Evolutionary conservation across 2,329 filamentous ascomycete species (phyloP).

Genomic region (Xylariaceae sp.): DNA sequence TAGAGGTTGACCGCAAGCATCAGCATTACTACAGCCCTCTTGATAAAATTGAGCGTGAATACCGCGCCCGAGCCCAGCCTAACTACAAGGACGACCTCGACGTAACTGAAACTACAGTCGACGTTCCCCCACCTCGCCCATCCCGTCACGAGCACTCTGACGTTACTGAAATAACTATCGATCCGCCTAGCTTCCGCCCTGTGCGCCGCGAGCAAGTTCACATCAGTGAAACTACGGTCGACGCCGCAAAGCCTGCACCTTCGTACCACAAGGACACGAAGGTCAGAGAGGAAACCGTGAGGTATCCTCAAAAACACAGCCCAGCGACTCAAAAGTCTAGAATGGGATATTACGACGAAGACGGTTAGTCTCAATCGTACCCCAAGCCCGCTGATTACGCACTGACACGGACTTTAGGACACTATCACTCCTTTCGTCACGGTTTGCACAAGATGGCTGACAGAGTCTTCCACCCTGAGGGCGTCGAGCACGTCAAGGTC

Average conservation of each 20-base stretch:
- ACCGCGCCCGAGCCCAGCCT: constrained; percentile 62
- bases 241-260: constrained; percentile 44
- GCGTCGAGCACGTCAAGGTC: constrained; percentile 49
- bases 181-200: constrained; percentile 36
- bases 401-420: constrained; percentile 45
- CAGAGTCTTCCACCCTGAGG: constrained; percentile 52
- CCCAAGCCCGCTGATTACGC: background rate
- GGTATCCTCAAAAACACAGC: constrained; percentile 50
- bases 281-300: constrained; percentile 69
- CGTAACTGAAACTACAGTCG: constrained; percentile 33
- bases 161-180: constrained; percentile 42
- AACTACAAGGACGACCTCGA: constrained; percentile 43
- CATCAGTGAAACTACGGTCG: constrained; percentile 62
- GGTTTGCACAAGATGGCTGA: constrained; percentile 61
- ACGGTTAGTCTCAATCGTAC: constrained; percentile 48
- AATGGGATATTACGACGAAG: constrained; percentile 69
- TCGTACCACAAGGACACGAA: constrained; percentile 59
- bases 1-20: constrained; percentile 64
- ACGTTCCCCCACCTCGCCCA: constrained; percentile 36
- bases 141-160: constrained; percentile 41
- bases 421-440: constrained; percentile 62
- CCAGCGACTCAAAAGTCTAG: constrained; percentile 51
- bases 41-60: constrained; percentile 68
- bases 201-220: constrained; percentile 49
- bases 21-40: constrained; percentile 54